Base-by-base conservation (phyloP, 345 rosid genomes). In the Barbarea vulgaris region DNA sequence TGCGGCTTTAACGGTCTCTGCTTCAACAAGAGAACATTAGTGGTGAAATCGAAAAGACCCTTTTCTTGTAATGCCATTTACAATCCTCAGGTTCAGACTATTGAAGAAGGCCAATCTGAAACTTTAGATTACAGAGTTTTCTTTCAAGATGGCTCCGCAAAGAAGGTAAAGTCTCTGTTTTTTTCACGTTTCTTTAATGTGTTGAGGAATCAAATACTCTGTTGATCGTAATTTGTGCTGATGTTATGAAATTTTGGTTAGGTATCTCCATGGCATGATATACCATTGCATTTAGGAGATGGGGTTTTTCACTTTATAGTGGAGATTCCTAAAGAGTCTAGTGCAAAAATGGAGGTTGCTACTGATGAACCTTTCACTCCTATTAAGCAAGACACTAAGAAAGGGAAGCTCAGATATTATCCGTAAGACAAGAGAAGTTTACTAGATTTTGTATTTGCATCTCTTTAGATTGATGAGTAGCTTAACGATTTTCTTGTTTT, bases 281-380 rank as follows among this genome's bases (percentile, higher is more conserved):
- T 95, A 46, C 99, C 97, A 1, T 64, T 92, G 83, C n/a, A 28
- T 30, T 76, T 88, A 81, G 99, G 98, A 7, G 88, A 89, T 79
- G 98, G 88, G 10, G 84, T 81, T 52, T 95, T 81, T 79, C 87
- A 89, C 84, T 93, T 85, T 65, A 57, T 92, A 47, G 97, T 89
- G 25, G 98, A 95, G 78, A 90, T 95, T 52, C 96, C 99, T 39
- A 92, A 86, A 79, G 98, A 89, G 69, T 83, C 98, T 6, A 90
- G 89, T 74, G 97, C 97, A 2, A 95, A 95, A 82, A 95, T 95
- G 98, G 99, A 95, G 88, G 85, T 90, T 82, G 97, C 98, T 63
- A 95, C 97, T n/a, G 94, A 90, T 55, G 98, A 95, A 81, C 76
- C 69, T n/a, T 88, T 75, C 88, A 95, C 98, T 77, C 99, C 99